A percentile compares a stretch with the other conserved stretches of the same genome.
Conservation (phyloP, 2,329 filamentous ascomycete species). For the Graphilbum ipis-grandicollis region DNA sequence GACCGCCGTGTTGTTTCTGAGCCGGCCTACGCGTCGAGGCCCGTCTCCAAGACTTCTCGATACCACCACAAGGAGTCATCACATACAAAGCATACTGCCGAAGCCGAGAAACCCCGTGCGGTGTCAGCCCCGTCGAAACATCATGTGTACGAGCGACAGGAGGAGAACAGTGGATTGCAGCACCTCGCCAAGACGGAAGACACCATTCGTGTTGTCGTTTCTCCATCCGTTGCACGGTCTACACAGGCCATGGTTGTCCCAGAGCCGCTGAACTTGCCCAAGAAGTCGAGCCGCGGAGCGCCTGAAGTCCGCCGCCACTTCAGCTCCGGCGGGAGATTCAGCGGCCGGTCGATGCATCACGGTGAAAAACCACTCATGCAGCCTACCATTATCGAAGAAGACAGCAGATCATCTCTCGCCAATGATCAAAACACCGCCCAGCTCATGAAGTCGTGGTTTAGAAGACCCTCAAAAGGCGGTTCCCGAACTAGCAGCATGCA, state of each 20-base stretch:
- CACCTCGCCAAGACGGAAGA: conserved; percentile 4
- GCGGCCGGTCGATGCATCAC: background rate
- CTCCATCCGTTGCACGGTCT: conserved; percentile 2
- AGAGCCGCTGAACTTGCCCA: conserved; percentile 2
- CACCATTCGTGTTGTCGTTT: conserved; percentile 9
- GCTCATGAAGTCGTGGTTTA: conserved; percentile 9
- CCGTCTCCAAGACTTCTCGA: conserved; percentile 22
- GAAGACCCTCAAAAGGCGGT: conserved; percentile 9
- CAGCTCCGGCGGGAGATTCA: background rate
- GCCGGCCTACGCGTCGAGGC: conserved; percentile 25
- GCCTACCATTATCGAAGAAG: conserved; percentile 7
- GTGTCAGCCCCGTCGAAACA: conserved; percentile 26
- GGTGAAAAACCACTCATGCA: background rate
- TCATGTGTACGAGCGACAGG: conserved; percentile 6
- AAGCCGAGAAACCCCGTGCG: conserved; percentile 21
- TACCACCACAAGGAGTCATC: conserved; percentile 28
- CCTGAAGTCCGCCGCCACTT: background rate
- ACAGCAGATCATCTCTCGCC: background rate
- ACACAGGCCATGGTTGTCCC: conserved; percentile 1
- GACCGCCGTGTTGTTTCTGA: conserved; percentile 34
- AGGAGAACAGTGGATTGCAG: conserved; percentile 5
- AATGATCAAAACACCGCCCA: conserved; percentile 1
- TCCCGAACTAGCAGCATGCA: conserved; percentile 5
- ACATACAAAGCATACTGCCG: conserved; percentile 10
- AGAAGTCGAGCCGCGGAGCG: conserved; percentile 1